Base-by-base conservation (phyloP, 2,329 filamentous ascomycete species). In the Simplicillium aogashimaense region DNA sequence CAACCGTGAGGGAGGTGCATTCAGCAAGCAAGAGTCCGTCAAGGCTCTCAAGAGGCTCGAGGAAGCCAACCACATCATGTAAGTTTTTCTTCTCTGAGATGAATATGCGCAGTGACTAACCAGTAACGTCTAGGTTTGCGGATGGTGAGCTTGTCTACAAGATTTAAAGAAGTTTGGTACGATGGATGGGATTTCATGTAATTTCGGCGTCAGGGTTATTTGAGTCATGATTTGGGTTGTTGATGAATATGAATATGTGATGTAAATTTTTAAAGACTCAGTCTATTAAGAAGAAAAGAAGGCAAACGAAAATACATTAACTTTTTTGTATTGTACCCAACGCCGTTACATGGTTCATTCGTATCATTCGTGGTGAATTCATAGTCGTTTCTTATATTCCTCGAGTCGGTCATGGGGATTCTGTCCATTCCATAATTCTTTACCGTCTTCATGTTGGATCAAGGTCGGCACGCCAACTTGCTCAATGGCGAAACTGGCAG, bases 401-500 rank as follows among this genome's bases (percentile, higher is more conserved):
- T 59, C 53, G 45, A 81, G 55, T 39, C 79, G 65, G 15, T 72
- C 64, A 5, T 68, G 56, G 4, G 81, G 73, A 17, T 54, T 54
- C 6, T 69, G 65, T 2, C 71, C 74, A 52, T 83, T 83, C 78
- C 79, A 83, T 14, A 64, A 71, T 58, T 83, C 78, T 16, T 52
- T 48, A 6, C 67, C 70, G 4, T 64, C 48, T 8, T 58, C 61
- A 38, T 69, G 60, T 36, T 53, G 52, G 2, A 56, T 64, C 11
- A 88, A 53, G 1, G 58, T 57, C 1, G 90, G 90, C 58, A 94
- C 76, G 1, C 92, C 90, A 39, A 94, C 80, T 59, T 98, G 92
- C 62, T 98, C 89, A 52, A 98, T 94, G 13, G 86, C 86, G 59
- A 95, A 92, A 53, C 88, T 89, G 7, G 92, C 90, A 2, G 87